A percentile compares a stretch with the other conserved stretches of the same genome.
Conservation (phyloP, 306 rosid species). For the Corylus americana region DNA sequence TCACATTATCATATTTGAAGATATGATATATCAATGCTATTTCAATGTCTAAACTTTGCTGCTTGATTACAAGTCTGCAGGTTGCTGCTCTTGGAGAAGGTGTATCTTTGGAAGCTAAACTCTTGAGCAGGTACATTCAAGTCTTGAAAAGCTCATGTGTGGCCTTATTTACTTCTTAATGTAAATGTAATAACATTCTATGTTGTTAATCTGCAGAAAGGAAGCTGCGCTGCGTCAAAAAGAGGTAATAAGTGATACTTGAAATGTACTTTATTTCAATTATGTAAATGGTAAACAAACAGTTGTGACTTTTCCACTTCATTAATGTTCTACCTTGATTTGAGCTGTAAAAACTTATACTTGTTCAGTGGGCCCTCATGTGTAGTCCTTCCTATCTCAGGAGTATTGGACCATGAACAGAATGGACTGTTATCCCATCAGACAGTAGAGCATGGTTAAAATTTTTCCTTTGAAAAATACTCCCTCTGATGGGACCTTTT, state of each 20-base stretch:
- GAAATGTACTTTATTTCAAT: conserved; percentile 18
- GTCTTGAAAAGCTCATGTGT: conserved; percentile 27
- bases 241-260: conserved; percentile 64
- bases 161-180: conserved; percentile 23
- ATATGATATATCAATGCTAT: conserved; percentile 10
- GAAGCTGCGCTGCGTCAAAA: conserved; percentile 87
- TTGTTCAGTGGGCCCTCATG: background rate
- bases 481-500: conserved; percentile 20
- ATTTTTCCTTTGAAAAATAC: conserved; percentile 4
- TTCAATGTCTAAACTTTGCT: conserved; percentile 25
- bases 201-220: conserved; percentile 62
- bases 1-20: background rate
- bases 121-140: conserved; percentile 82
- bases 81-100: conserved; percentile 95
- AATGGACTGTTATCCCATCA: conserved; percentile 21
- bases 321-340: background rate
- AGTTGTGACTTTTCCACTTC: background rate
- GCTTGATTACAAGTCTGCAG: conserved; percentile 44
- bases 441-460: conserved; percentile 30
- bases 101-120: conserved; percentile 96
- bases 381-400: background rate
- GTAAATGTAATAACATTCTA: conserved; percentile 25
- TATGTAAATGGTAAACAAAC: conserved; percentile 14
- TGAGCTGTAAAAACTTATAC: background rate
- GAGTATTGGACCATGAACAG: conserved; percentile 1